These are phyloP conservation scores for Spinellus fusiger DNA, from an alignment of 192 early-diverging fungal genomes.

Conservation along the genomic window DNA sequence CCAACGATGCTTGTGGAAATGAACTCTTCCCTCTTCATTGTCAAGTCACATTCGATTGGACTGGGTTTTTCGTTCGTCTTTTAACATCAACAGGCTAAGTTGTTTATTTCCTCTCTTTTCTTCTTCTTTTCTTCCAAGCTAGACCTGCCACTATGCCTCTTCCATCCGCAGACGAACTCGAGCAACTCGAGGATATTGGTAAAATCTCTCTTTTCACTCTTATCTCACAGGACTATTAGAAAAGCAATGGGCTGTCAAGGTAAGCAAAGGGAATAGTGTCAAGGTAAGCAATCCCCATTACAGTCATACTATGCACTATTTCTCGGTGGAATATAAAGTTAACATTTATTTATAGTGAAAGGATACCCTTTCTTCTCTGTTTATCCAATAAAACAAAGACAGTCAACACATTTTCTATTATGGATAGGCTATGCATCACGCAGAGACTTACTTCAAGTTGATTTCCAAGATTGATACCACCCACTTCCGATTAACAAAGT, in stretches of 20 bases:
- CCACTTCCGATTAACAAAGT: constrained; percentile 78
- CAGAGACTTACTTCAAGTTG: constrained; percentile 90
- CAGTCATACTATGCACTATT: not conserved
- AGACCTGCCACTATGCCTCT: constrained; percentile 46
- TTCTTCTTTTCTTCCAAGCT: no score
- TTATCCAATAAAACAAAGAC: not conserved
- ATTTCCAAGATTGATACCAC: constrained; percentile 60
- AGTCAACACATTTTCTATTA: not conserved
- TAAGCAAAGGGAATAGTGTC: not conserved
- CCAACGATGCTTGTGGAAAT: no score
- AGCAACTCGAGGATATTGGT: constrained; percentile 73
- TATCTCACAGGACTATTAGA: constrained; percentile 37
- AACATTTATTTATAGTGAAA: no score
- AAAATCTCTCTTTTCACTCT: not conserved
- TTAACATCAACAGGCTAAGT: no score
- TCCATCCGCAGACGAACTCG: constrained; percentile 66
- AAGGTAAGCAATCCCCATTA: not conserved
- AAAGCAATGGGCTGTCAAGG: constrained; percentile 93
- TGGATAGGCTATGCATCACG: constrained; percentile 76
- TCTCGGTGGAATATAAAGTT: not conserved
- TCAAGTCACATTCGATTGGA: no score
- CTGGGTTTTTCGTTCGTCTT: no score
- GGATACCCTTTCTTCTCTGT: no score
- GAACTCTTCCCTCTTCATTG: no score
- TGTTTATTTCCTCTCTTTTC: no score